Percentiles rank a stretch among this genome's conserved stretches.
Conservation (phyloP, 2,329 filamentous ascomycete species). For the Botrytis paeoniae region DNA sequence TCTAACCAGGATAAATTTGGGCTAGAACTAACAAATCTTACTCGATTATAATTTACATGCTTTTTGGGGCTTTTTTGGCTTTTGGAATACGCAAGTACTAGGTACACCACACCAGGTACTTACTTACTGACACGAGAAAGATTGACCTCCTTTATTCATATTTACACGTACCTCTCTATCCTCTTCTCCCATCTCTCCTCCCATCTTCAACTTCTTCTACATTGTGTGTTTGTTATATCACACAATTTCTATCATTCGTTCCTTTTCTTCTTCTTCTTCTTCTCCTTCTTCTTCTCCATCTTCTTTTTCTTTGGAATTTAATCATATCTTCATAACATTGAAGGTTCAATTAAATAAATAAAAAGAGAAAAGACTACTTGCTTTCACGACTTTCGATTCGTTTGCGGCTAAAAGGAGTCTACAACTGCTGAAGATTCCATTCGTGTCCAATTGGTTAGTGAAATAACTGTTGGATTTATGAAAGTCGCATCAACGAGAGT, state of each 20-base stretch:
- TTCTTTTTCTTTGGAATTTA: neutral
- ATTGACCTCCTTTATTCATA: slow-evolving; percentile 14
- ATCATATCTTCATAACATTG: neutral
- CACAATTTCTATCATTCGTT: neutral
- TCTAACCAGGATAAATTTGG: neutral
- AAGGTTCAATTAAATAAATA: neutral
- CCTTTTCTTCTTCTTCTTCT: too few relatives aligned
- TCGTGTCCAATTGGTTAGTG: slow-evolving; percentile 18
- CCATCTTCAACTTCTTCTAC: neutral
- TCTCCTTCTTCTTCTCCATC: neutral
- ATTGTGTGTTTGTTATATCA: neutral
- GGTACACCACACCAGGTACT: neutral
- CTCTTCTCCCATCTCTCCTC: neutral
- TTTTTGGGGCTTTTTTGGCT: neutral
- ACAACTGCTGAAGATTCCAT: neutral
- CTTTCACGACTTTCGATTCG: neutral
- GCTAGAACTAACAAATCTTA: neutral
- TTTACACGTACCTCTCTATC: neutral
- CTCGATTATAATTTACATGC: neutral
- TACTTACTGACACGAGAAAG: neutral
- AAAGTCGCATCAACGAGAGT: slow-evolving; percentile 4
- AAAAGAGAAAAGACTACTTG: neutral
- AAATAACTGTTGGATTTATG: neutral
- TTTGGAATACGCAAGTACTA: neutral
- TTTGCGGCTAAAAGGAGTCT: neutral